Conservation (phyloP, 257 asterid genomes). For the Solanum clarkiae region DNA sequence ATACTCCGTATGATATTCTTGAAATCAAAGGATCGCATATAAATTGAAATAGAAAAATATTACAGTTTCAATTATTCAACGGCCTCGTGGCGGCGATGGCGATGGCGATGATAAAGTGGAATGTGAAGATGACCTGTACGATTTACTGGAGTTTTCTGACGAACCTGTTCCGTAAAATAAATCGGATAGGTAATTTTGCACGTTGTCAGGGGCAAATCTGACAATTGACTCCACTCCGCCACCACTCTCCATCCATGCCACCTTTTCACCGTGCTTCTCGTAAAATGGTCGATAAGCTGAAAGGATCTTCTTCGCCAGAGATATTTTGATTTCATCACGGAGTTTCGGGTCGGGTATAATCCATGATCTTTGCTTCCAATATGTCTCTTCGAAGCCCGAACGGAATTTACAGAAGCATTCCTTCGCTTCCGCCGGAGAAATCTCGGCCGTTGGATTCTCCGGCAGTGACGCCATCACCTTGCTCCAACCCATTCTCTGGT, state of each 20-base stretch:
- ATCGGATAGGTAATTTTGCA: constrained; percentile 57
- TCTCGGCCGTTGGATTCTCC: constrained; percentile 32
- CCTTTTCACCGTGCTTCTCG: constrained; percentile 10
- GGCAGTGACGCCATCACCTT: constrained; percentile 34
- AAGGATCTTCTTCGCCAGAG: constrained; percentile 23
- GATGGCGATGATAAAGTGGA: neutral
- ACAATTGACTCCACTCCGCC: constrained; percentile 26
- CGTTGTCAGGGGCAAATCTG: constrained; percentile 73
- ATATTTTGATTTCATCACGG: constrained; percentile 33
- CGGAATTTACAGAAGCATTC: constrained; percentile 34
- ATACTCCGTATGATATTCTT: neutral
- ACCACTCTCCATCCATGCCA: neutral
- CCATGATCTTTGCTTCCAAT: constrained; percentile 44
- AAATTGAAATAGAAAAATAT: neutral
- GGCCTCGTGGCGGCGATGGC: constrained; percentile 8
- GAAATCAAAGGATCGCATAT: accelerated
- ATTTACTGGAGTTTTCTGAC: constrained; percentile 3
- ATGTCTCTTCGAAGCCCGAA: constrained; percentile 34
- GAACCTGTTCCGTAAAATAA: constrained; percentile 26
- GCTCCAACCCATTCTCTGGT: constrained; percentile 52
- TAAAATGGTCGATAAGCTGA: constrained; percentile 32
- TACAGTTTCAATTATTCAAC: constrained; percentile 1
- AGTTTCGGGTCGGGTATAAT: constrained; percentile 56
- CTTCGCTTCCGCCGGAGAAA: constrained; percentile 9
- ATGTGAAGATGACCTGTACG: neutral